Base-by-base conservation (phyloP, 2,329 filamentous ascomycete species). In the Cercospora berteroae region DNA sequence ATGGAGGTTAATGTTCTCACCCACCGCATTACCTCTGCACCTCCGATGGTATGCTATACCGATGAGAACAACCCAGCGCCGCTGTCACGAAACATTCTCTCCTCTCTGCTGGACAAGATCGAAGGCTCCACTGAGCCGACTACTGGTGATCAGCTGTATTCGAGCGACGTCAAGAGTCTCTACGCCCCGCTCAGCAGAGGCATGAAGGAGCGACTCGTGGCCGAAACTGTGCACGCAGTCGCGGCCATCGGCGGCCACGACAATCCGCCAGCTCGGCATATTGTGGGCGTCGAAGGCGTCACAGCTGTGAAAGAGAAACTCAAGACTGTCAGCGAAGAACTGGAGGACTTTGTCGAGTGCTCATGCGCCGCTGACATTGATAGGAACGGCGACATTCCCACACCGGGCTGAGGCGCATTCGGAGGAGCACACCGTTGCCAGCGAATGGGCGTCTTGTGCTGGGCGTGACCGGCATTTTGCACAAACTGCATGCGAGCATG, bases 341-440 rank as follows among this genome's bases (percentile, higher is more conserved):
- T 98, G 65, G 95, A 98, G 79, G 95, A 98, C 73, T 98, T 98
- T 79, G 90, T 97, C 29, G 93, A 96, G 74, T 90, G 93, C 27
- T 97, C 93, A 75, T 85, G 90, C 71, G 90, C 92, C 0, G 93
- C 95, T 16, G 94, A 97, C 77, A 91, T 93, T 64, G 77, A 76
- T 33, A 68, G 65, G 55, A 23, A 63, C n/a, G 70, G 66, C 18
- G 70, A 69, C 6, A 57, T 44, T 20, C 58, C 60, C 31, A 71
- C 68, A 23, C 70, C 70, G 8, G 58, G 59, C 50, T 63, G 61
- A 60, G 39, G 29, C 18, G 18, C 13, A 18, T 57, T 36, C 61
- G 61, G 20, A 57, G 27, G n/a, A 56, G n/a, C 23, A 57, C 52
- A 18, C 5, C 5, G 23, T n/a, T 20, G 52, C 29, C 27, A 57